Base-by-base conservation (phyloP, 208 protist species). In the Trypanosoma platydactyli region DNA sequence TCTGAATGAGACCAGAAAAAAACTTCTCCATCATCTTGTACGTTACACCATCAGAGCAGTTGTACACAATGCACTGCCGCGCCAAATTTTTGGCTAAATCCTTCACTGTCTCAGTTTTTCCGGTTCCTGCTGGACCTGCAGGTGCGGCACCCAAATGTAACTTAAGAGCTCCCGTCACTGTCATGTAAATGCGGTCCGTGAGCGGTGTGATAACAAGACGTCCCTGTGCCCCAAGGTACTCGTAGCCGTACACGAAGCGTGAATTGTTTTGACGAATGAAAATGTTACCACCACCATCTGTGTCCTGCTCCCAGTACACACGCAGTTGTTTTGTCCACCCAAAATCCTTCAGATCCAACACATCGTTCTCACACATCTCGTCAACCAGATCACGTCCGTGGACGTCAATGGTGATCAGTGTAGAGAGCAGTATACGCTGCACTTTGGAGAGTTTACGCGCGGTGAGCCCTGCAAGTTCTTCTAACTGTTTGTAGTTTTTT, bases 1-100 rank as follows among this genome's bases (percentile, higher is more conserved):
- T 94, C 75, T 98, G 97, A 50, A 97, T 96, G 38, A 99, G 86
- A 49, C 98, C 97, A 3, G 90, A 94, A 74, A 99, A 99, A 74
- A 99, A 98, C 81, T 98, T 98, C 68, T 97, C 96, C 98, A 99
- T 99, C 94, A 98, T 98, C 68, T 97, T 97, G 86, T 98, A 98
- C 58, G 96, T 97, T 11, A 99, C 91, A 67, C 97, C 95, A 70
- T 99, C 97, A 38, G 89, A 97, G 83, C 97, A 99, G 85, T 99
- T 99, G 89, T 98, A 98, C 33, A 99, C 97, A 56, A 99, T 97
- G 73, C 97, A 99, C 81, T 98, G 96, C 30, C 84, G 79, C 5
- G 94, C 97, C 58, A 99, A 76, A 58, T 97, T 97, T 80, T 99
- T 99, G 9, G 97, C 93, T 38, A 99, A 72, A 71, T 99, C 97